Evolutionary conservation across 2,329 filamentous ascomycete genomes (phyloP).

Genomic region (Penicillium verrucosum): DNA sequence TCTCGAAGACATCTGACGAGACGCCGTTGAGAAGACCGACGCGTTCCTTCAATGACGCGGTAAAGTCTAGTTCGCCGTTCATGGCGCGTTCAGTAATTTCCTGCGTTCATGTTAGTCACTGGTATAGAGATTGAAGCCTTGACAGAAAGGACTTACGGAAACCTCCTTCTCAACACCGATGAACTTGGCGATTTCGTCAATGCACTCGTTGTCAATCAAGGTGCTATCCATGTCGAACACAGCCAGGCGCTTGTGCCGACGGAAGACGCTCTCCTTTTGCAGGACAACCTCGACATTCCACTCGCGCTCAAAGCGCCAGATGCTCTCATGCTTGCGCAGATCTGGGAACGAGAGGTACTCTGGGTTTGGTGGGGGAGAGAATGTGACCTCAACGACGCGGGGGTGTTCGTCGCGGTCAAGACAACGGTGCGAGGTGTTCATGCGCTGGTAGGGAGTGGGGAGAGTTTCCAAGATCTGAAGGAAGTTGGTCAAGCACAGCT

Average conservation of each 20-base stretch:
- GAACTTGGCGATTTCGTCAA: conserved; percentile 86
- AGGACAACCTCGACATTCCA: conserved; percentile 85
- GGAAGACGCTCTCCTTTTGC: conserved; percentile 69
- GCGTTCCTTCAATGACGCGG: conserved; percentile 74
- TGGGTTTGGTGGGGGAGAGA: conserved; percentile 50
- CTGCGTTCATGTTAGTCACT: conserved; percentile 27
- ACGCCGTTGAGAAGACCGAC: conserved; percentile 79
- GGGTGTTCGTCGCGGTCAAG: conserved; percentile 49
- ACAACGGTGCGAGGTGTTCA: conserved; percentile 48
- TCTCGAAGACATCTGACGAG: conserved; percentile 71
- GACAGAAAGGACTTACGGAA: conserved; percentile 47
- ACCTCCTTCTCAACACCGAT: conserved; percentile 80
- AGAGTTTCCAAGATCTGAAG: conserved; percentile 51
- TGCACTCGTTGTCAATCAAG: conserved; percentile 94
- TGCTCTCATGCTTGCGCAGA: conserved; percentile 73
- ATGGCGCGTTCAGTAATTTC: conserved; percentile 90
- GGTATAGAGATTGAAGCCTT: neutral
- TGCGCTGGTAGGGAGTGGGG: conserved; percentile 49
- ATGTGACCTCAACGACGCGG: conserved; percentile 52
- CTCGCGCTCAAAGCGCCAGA: conserved; percentile 80
- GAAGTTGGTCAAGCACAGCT: conserved; percentile 56
- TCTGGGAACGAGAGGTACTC: conserved; percentile 58
- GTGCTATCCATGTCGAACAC: conserved; percentile 99
- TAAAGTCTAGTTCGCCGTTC: conserved; percentile 93
- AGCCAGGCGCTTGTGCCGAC: conserved; percentile 77